Base-by-base conservation (phyloP, 495 filamentous ascomycete species). In the Podospora australis region DNA sequence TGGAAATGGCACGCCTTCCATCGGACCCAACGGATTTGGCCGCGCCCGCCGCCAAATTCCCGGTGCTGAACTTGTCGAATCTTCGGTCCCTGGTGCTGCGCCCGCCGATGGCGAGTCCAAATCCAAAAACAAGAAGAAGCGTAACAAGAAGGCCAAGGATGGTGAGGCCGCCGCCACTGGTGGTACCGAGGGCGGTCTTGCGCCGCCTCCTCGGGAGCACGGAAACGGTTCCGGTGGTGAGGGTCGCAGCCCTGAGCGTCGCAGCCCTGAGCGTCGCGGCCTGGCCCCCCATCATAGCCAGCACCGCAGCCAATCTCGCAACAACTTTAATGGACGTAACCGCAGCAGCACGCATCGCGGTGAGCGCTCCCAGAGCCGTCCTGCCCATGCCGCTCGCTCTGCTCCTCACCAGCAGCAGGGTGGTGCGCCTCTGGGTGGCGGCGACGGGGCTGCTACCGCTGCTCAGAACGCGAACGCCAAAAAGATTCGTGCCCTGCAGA, bases 51-150 rank as follows among this genome's bases (percentile, higher is more conserved):
- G 71, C 48, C 62, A 69, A 44, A 62, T 79, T 22, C 77, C 77
- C 0, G 77, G 75, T 34, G 75, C 75, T 10, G 77, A 79, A 50
- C 62, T 71, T 25, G 65, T 70, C 10, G 68, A 70, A 22, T 49
- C 60, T 7, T 46, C 69, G 13, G 78, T 95, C 22, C 91, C 90
- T 7, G 91, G 91, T 7, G 88, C 90, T 7, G 80, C 82, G 23
- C 70, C 80, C n/a, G 79, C 78, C 32, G 42, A 78, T 69, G 83
- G 70, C 30, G 92, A 90, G 0, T 69, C 90, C 44, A 95, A 96
- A 74, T 97, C 96, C 72, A 96, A 96, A 74, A 98, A 97, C 72
- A 96, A 96, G 81, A 97, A 96, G 79, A 98, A 98, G 78, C 78
- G 91, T 62, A 90, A 89, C 45, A 96, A 94, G 76, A 97, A 96